These are phyloP conservation scores for Spiraea crenata DNA, from an alignment of 331 rosid genomes.

Conservation along the genomic window DNA sequence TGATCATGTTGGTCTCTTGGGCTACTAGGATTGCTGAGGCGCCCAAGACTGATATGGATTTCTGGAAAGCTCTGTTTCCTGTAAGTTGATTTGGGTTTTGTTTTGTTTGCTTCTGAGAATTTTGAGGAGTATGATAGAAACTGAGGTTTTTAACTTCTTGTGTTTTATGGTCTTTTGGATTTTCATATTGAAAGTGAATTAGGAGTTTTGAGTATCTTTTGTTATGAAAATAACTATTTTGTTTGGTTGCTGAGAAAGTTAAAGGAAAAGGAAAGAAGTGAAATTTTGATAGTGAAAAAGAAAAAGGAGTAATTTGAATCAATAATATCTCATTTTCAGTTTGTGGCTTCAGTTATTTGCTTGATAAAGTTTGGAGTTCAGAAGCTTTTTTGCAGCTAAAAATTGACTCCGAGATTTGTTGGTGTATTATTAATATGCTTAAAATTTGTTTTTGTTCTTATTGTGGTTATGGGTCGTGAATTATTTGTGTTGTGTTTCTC, in stretches of 20 bases:
- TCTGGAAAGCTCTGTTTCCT: conserved; percentile 89
- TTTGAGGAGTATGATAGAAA: conserved; percentile 18
- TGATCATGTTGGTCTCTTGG: conserved; percentile 90
- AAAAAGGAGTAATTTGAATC: background rate
- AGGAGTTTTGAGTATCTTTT: conserved; percentile 1
- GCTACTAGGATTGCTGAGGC: conserved; percentile 75
- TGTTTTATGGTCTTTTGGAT: background rate
- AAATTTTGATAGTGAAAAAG: conserved; percentile 6
- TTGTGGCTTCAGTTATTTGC: background rate
- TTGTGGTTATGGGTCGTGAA: conserved; percentile 20
- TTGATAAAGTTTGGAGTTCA: background rate
- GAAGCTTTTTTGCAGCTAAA: background rate
- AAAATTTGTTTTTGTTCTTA: conserved; percentile 5
- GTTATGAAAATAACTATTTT: conserved; percentile 12
- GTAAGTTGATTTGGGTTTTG: conserved; percentile 48
- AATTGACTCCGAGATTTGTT: background rate
- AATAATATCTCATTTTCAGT: background rate
- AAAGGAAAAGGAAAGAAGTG: conserved; percentile 10
- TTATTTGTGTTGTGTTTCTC: conserved; percentile 12
- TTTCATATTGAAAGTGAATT: background rate
- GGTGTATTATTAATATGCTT: background rate
- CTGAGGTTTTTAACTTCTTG: conserved; percentile 31
- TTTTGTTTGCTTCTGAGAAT: conserved; percentile 17
- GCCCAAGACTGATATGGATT: conserved; percentile 80
- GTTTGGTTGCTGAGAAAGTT: conserved; percentile 45